Evolutionary conservation across 352 stramenopile species (phyloP), one percentile per base, ranked within the genome.

Genomic region (Pythium insidiosum): DNA sequence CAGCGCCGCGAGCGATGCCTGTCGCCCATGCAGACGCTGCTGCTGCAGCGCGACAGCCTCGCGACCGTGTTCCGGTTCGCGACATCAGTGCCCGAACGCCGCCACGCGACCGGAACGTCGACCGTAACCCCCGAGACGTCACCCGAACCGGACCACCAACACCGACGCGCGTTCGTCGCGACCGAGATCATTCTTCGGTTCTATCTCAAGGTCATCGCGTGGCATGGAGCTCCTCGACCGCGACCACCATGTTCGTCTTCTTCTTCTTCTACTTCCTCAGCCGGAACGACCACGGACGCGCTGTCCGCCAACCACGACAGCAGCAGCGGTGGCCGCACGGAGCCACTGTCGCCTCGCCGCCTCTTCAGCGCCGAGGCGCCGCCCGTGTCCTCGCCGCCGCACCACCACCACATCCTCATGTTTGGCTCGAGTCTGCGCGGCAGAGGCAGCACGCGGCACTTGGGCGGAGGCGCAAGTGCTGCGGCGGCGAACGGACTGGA

Each of bases 111-210:
- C n/a, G n/a, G n/a, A n/a, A n/a, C n/a, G n/a, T n/a, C n/a, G n/a
- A n/a, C n/a, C n/a, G n/a, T n/a, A n/a, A 11, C 19, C 38, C 7
- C 28, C 33, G 21, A 22, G 16, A 26, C 24, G 37, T 18, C 53
- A 66, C n/a, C 58, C 64, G 1, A 64, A 82, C n/a, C 63, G 60
- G 33, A n/a, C n/a, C n/a, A n/a, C n/a, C n/a, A n/a, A n/a, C 84
- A 88, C 42, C 64, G 68, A 10, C 71, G 65, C 4, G 49, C 68
- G 21, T 69, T 70, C 21, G 62, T 89, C 21, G 73, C 77, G 12
- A 86, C 70, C 16, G 67, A 86, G 57, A 86, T 89, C 53, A 84
- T 87, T 16, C 30, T 83, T 35, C 48, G 63, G 25, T 87, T 87
- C 55, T 89, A 89, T 38, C 52, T 85, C 2, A 85, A 89, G 47